These are phyloP conservation scores for Backusella circina DNA, from an alignment of 192 early-diverging fungal species.

Conservation along the genomic window DNA sequence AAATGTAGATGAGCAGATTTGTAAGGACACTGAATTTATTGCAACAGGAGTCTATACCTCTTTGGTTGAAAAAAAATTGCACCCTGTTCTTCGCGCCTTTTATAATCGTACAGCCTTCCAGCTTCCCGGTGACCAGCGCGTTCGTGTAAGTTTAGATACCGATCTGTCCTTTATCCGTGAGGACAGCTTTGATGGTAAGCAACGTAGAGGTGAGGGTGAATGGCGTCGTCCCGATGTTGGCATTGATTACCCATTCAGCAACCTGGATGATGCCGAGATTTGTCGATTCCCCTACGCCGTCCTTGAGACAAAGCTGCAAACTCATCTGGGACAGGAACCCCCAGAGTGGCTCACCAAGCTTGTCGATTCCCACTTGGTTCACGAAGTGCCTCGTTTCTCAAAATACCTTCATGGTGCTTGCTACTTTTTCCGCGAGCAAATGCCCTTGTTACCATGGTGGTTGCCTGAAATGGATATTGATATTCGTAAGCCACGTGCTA, in stretches of 20 bases:
- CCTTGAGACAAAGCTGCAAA: conserved; percentile 33
- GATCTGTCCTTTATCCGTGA: conserved; percentile 94
- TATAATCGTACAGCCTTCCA: conserved; percentile 40
- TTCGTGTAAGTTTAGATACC: conserved; percentile 92
- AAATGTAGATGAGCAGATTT: conserved; percentile 61
- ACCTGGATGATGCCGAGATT: conserved; percentile 21
- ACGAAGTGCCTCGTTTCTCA: conserved; percentile 48
- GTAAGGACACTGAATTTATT: conserved; percentile 53
- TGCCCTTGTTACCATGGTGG: conserved; percentile 49
- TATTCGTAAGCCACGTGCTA: conserved; percentile 43
- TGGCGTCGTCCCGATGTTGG: conserved; percentile 38
- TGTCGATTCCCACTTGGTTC: conserved; percentile 41
- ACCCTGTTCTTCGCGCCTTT: conserved; percentile 29
- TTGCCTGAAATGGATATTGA: conserved; percentile 50
- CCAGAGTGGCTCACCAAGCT: conserved; percentile 31
- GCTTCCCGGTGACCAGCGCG: conserved; percentile 63
- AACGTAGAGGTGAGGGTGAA: conserved; percentile 58
- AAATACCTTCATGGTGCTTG: conserved; percentile 48
- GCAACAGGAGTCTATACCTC: conserved; percentile 24
- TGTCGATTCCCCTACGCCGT: conserved; percentile 39
- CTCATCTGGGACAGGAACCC: conserved; percentile 57
- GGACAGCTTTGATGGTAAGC: conserved; percentile 67
- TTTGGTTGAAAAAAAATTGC: conserved; percentile 23
- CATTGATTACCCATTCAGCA: conserved; percentile 38
- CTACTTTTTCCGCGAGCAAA: conserved; percentile 40